Percentiles rank a stretch among this genome's conserved stretches.
These are phyloP conservation scores for Phoenix dactylifera DNA, from an alignment of 176 grass and related monocot genomes.

Conservation along the genomic window DNA sequence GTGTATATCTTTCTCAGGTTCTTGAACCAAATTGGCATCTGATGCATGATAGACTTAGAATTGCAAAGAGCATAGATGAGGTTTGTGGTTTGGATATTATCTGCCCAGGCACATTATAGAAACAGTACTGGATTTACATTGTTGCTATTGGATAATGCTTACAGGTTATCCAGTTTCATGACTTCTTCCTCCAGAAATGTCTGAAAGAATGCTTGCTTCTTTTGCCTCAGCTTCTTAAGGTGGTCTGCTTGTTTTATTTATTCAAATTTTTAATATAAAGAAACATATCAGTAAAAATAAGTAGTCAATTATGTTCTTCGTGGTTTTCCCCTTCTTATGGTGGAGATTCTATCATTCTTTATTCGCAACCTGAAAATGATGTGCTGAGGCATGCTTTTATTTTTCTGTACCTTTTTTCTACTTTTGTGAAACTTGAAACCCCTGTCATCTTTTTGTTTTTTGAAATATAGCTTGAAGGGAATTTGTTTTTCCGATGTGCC, in stretches of 20 bases:
- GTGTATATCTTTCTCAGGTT: conserved; percentile 38
- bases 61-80: conserved; percentile 95
- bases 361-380: no score
- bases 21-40: conserved; percentile 98
- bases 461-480: no score
- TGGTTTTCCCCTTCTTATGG: no score
- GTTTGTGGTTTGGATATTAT: conserved; percentile 21
- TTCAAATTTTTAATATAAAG: no score
- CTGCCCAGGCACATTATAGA: not conserved
- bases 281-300: no score
- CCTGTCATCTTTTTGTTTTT: no score
- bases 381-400: no score
- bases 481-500: no score
- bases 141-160: conserved; percentile 25
- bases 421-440: no score
- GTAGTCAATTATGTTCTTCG: no score
- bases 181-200: conserved; percentile 96
- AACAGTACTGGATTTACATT: not conserved
- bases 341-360: no score
- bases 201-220: conserved; percentile 97
- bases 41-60: conserved; percentile 74
- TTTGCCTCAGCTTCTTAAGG: conserved; percentile 80
- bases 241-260: conserved; percentile 7
- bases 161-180: conserved; percentile 90
- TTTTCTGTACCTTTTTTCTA: no score